Conservation (phyloP, 2,329 filamentous ascomycete genomes). For the Aspergillus amoenus region DNA sequence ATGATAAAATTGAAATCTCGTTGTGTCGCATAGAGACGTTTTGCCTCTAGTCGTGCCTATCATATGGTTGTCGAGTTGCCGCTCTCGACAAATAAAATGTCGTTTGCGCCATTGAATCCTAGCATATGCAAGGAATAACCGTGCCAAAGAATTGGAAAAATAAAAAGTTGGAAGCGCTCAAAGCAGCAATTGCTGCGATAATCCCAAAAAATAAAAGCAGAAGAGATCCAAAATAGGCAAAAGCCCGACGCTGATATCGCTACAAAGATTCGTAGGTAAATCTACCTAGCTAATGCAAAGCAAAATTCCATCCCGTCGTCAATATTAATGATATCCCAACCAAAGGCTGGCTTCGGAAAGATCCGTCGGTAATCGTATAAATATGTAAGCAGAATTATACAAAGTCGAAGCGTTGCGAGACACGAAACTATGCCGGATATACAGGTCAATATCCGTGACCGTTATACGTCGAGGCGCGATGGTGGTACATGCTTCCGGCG, state of each 20-base stretch:
- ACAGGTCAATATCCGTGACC: slow-evolving; percentile 34
- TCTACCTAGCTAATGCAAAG: not conserved
- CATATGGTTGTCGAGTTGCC: not conserved
- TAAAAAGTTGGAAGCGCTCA: not conserved
- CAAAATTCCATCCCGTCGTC: not conserved
- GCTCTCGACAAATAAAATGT: not conserved
- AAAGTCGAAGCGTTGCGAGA: not conserved
- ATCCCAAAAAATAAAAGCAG: not conserved
- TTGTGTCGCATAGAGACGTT: too few relatives aligned
- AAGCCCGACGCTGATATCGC: not conserved
- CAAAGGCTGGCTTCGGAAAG: not conserved
- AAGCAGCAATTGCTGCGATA: not conserved
- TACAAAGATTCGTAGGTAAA: not conserved
- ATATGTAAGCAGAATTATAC: not conserved
- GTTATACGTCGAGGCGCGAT: slow-evolving; percentile 39
- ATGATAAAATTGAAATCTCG: too few relatives aligned
- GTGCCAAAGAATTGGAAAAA: not conserved
- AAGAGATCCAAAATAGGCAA: not conserved
- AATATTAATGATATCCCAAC: not conserved
- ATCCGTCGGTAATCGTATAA: not conserved
- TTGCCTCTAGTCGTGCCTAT: not conserved
- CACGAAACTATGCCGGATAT: not conserved
- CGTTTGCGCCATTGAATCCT: not conserved
- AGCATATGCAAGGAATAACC: not conserved
- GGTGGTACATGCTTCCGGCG: slow-evolving; percentile 45